Evolutionary conservation across 495 filamentous ascomycete species (phyloP), one percentile per base, ranked within the genome.

Genomic region (Hypoxylon crocopeplum): DNA sequence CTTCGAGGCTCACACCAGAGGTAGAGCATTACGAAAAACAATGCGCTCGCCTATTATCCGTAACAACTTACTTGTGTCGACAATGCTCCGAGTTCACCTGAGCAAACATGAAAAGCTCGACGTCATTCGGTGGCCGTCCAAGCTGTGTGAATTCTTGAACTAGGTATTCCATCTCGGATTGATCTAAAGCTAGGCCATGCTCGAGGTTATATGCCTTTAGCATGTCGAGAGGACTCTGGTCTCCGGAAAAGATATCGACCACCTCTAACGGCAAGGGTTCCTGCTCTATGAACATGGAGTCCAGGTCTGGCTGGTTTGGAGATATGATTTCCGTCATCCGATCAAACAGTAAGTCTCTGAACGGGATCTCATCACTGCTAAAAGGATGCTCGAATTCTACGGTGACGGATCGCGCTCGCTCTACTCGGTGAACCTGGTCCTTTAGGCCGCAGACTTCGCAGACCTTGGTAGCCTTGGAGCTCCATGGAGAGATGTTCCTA

Each of bases 31-130:
- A 19, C 1, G 27, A 48, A 56, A 10, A 25, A 6, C 8, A 36
- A 50, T 7, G 5, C n/a, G 33, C 4, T 12, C 12, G 19, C 12
- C 5, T 22, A 13, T 20, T 16, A 37, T 29, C n/a, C 16, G 19
- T 57, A 20, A 36, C 48, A 10, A 61, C 62, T 66, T 62, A 67
- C 74, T 87, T 86, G 68, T 87, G 84, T 16, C 84, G 80, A 62
- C 84, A 87, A 68, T 92, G 88, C 74, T 92, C 88, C 2, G 89
- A 91, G 72, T 92, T 92, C 60, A 98, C 93, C 73, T 98, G 94
- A 21, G 93, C 93, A 71, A 98, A 98, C 95, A 98, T 98, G 81
- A 96, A 98, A 11, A 98, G 82, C 75, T 98, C 94, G 46, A 97
- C 88, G 74, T 98, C 94, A 37, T 88, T 87, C 0, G 92, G 93